These are phyloP conservation scores for Saccharum hybrid DNA, from an alignment of 202 grass and related monocot species.

Conservation along the genomic window DNA sequence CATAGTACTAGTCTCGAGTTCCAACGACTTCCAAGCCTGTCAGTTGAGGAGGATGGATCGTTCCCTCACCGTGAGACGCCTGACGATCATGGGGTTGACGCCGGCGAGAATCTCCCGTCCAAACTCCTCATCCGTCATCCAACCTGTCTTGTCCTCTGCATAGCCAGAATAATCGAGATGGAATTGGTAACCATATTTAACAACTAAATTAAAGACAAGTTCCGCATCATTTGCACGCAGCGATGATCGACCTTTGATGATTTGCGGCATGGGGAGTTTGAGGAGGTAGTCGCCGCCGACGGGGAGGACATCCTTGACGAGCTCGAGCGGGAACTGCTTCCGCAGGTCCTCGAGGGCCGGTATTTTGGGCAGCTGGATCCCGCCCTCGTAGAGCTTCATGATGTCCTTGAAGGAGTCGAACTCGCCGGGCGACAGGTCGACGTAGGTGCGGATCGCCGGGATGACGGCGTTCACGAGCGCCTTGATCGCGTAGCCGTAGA, in stretches of 20 bases:
- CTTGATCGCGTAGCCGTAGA: constrained; percentile 17
- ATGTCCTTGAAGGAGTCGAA: neutral
- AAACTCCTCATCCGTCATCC: constrained; percentile 64
- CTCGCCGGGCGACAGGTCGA: neutral
- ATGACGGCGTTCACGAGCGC: neutral
- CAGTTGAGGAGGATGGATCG: no score
- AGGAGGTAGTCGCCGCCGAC: neutral
- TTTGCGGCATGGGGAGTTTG: constrained; percentile 33
- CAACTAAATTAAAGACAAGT: no score
- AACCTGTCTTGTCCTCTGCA: constrained; percentile 53
- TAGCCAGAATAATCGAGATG: neutral
- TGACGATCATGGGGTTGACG: constrained; percentile 44
- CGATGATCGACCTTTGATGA: constrained; percentile 13
- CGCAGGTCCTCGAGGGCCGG: neutral
- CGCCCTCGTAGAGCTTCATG: neutral
- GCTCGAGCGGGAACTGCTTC: neutral
- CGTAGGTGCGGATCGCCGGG: neutral
- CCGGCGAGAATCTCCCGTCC: constrained; percentile 41
- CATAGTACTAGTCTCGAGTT: no score
- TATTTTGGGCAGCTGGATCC: neutral
- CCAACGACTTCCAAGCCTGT: no score
- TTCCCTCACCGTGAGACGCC: constrained; percentile 40
- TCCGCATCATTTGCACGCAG: no score
- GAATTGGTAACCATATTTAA: no score
- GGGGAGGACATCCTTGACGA: constrained; percentile 12